Percentiles rank a stretch among this genome's conserved stretches.
These are phyloP conservation scores for Dicorynia guianensis DNA, from an alignment of 306 rosid species.

Conservation along the genomic window DNA sequence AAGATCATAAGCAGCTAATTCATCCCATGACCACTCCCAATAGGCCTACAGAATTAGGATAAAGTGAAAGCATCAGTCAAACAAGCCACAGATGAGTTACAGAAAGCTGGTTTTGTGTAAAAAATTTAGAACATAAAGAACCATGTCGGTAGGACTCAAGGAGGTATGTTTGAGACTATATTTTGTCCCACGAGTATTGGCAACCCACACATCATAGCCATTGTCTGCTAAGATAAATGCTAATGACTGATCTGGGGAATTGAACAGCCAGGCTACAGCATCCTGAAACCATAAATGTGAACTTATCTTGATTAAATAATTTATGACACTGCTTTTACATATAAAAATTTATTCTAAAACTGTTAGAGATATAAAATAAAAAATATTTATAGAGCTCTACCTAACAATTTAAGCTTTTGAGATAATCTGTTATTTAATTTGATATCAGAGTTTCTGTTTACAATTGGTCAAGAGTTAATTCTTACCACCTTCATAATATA, in stretches of 20 bases:
- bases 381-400: no score
- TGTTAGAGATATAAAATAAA: neutral
- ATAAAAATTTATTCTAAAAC: no score
- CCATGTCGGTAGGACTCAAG: slow-evolving; percentile 50
- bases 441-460: no score
- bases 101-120: no score
- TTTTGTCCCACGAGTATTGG: slow-evolving; percentile 82
- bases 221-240: slow-evolving; percentile 73
- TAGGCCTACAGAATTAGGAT: slow-evolving; percentile 49
- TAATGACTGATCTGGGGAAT: slow-evolving; percentile 69
- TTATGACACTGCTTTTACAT: neutral
- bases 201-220: slow-evolving; percentile 85
- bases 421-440: no score
- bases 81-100: no score
- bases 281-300: slow-evolving; percentile 51
- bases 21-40: slow-evolving; percentile 99
- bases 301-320: neutral
- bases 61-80: no score
- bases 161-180: slow-evolving; percentile 66
- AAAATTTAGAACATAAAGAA: slow-evolving; percentile 33
- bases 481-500: no score
- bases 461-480: no score
- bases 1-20: slow-evolving; percentile 85
- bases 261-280: slow-evolving; percentile 81
- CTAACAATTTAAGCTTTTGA: neutral